These are phyloP conservation scores for Meredithiella fracta DNA, from an alignment of 2,329 filamentous ascomycete genomes.

Conservation along the genomic window DNA sequence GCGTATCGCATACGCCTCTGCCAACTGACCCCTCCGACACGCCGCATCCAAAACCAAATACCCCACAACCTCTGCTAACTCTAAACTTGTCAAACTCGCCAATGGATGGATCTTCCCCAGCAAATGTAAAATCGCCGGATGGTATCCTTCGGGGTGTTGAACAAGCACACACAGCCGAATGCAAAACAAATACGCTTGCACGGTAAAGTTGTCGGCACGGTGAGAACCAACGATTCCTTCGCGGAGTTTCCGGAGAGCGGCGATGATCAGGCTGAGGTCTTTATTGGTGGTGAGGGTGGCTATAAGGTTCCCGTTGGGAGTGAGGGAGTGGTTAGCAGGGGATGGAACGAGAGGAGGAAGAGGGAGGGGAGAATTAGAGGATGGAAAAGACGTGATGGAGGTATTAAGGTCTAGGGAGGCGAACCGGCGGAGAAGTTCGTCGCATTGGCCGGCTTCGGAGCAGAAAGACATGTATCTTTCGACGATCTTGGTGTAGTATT, in stretches of 20 bases:
- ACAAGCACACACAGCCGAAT: conserved; percentile 70
- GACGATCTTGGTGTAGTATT: conserved; percentile 74
- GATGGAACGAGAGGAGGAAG: conserved; percentile 12
- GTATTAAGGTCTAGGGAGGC: conserved; percentile 34
- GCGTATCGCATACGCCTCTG: conserved; percentile 54
- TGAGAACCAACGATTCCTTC: conserved; percentile 73
- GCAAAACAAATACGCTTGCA: conserved; percentile 83
- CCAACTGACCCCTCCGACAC: conserved; percentile 62
- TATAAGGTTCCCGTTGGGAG: neutral
- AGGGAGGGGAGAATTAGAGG: neutral
- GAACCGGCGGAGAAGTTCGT: conserved; percentile 61
- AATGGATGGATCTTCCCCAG: conserved; percentile 52
- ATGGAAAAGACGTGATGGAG: neutral
- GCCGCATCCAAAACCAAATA: conserved; percentile 80
- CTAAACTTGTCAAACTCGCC: conserved; percentile 51
- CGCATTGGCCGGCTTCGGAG: conserved; percentile 51
- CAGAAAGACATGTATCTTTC: conserved; percentile 84
- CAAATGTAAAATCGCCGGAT: conserved; percentile 69
- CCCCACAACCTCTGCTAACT: conserved; percentile 61
- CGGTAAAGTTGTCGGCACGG: conserved; percentile 63
- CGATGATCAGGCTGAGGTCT: conserved; percentile 55
- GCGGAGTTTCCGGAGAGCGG: conserved; percentile 77
- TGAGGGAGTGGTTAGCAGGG: neutral
- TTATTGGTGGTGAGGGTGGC: conserved; percentile 25
- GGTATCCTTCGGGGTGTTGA: conserved; percentile 73